A percentile compares a stretch with the other conserved stretches of the same genome.
These are phyloP conservation scores for Ettlia oleoabundans DNA, from an alignment of 139 green algal genomes.

Conservation along the genomic window DNA sequence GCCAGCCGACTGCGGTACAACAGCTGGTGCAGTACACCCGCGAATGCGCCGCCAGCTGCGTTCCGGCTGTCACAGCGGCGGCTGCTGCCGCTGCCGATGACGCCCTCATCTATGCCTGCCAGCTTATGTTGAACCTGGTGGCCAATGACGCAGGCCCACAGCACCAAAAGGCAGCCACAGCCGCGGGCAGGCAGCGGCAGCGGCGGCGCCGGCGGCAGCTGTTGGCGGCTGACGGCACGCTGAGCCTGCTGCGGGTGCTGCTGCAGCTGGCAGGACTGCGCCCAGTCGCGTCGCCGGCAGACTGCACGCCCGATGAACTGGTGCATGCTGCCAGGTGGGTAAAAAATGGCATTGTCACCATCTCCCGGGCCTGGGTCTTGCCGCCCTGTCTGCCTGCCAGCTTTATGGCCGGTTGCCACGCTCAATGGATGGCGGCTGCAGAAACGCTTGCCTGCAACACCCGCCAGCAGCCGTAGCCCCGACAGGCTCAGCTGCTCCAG, in stretches of 20 bases:
- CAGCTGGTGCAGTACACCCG: not conserved
- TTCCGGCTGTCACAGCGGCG: not conserved
- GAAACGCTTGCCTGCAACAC: too few species aligned
- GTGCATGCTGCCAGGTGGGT: not conserved
- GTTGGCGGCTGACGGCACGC: not conserved
- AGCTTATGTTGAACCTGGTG: not conserved
- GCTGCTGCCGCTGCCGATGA: not conserved
- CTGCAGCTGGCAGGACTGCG: not conserved
- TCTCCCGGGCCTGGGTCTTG: not conserved
- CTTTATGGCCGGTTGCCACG: not conserved
- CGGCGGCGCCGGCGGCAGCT: not conserved
- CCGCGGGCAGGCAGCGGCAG: not conserved
- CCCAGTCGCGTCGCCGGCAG: not conserved
- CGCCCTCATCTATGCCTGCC: conserved; percentile 10
- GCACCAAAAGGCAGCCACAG: not conserved
- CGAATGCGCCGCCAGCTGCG: not conserved
- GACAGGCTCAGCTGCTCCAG: too few species aligned
- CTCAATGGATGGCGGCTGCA: too few species aligned
- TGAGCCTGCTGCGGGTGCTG: conserved; percentile 17
- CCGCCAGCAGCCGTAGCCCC: too few species aligned
- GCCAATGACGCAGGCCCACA: not conserved
- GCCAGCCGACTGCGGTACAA: not conserved
- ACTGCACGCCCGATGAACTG: not conserved
- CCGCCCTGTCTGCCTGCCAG: not conserved
- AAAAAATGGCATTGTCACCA: not conserved